phyloP scores from a whole-genome alignment of 345 rosid genomes.

The Raphanus sativus region DNA sequence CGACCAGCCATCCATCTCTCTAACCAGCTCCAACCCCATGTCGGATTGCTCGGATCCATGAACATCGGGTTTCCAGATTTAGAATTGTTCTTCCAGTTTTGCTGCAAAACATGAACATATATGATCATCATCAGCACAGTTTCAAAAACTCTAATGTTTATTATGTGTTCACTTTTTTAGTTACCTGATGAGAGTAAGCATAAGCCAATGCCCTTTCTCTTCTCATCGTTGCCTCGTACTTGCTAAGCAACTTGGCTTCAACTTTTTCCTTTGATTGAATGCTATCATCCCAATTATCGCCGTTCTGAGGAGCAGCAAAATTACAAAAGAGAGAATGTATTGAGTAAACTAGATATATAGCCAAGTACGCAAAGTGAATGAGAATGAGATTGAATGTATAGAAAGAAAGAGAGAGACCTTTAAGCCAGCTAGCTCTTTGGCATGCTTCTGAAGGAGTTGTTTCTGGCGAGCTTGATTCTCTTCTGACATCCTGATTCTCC shows the following conservation, averaged over 20 bases:
- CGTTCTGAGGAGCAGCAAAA: slow-evolving; percentile 48
- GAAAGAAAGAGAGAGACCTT: slow-evolving; percentile 43
- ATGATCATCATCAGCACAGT: neutral
- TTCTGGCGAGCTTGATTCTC: slow-evolving; percentile 91
- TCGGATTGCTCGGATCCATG: slow-evolving; percentile 78
- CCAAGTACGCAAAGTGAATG: too few species aligned
- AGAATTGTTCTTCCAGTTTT: slow-evolving; percentile 79
- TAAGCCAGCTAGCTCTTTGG: slow-evolving; percentile 70
- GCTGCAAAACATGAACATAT: slow-evolving; percentile 43
- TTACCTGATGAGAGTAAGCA: slow-evolving; percentile 90
- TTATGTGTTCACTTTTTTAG: neutral
- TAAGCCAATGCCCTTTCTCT: slow-evolving; percentile 92
- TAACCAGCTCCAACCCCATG: slow-evolving; percentile 99
- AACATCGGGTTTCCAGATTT: slow-evolving; percentile 63
- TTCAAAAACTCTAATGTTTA: neutral
- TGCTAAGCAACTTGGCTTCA: slow-evolving; percentile 76
- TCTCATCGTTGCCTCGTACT: slow-evolving; percentile 91
- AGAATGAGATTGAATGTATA: too few species aligned
- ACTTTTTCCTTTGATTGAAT: slow-evolving; percentile 84
- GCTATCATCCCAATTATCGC: slow-evolving; percentile 92
- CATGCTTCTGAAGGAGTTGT: slow-evolving; percentile 89
- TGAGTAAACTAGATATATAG: too few species aligned
- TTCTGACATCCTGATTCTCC: slow-evolving; percentile 83
- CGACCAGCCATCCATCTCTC: slow-evolving; percentile 97
- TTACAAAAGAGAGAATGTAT: too few species aligned